Base-by-base conservation (phyloP, 2,329 filamentous ascomycete species). In the Sarocladium brachiariae region DNA sequence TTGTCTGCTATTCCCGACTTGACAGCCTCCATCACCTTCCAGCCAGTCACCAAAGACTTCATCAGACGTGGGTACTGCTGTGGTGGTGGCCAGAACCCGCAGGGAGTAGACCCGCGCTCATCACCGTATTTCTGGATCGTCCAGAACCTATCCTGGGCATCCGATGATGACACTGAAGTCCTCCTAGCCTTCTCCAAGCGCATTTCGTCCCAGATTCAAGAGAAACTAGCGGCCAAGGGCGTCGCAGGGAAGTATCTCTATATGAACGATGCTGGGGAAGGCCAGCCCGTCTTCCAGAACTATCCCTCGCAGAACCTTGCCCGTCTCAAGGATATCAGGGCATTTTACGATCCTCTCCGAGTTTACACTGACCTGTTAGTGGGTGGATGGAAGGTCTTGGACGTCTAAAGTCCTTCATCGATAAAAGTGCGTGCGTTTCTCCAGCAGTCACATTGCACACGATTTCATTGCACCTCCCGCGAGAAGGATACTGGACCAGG, bases 61-160 rank as follows among this genome's bases (percentile, higher is more conserved):
- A 49, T 55, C 45, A 38, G 51, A 38, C 41, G 53, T 10, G 50
- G 55, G 5, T 14, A 39, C 45, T 31, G 21, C 45, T 24, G 52
- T 6, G 53, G 52, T 30, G 45, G 45, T 10, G 55, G 55, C 10
- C 19, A 14, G 5, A 54, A 52, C 24, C 55, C 53, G 3, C 54
- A 56, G 50, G 55, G 55, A 18, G 50, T 56, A 11, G 53, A 55
- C 45, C 45, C 45, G 18, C 19, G 30, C 52, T 45, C 37, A 31
- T 50, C 53, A 10, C 53, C 53, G 6, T 55, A 56, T 45, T 55
- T 56, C 45, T 56, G 54, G 51, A 39, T 55, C 24, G 55, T 55
- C 13, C 53, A 55, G 47, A 55, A 53, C 41, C 24, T 55, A 33
- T 52, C 52, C 9, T 56, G 53, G 53, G 34, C 51, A n/a, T 37